Evolutionary conservation across 495 filamentous ascomycete species (phyloP).

Genomic region (Chlorociboria aeruginascens): DNA sequence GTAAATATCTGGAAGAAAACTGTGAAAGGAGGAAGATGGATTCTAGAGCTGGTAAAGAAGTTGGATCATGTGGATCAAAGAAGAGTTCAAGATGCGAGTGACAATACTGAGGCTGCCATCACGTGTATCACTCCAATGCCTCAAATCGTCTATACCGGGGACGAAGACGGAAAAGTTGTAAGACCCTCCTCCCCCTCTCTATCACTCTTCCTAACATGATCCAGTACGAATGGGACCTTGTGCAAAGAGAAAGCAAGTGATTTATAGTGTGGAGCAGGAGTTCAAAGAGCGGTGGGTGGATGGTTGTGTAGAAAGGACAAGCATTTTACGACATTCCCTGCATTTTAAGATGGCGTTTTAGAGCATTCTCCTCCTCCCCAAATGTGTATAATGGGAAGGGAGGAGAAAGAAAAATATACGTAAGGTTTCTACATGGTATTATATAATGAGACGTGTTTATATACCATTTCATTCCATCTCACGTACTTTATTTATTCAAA

Average conservation of each 20-base stretch:
- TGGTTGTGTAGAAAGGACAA: too few species aligned
- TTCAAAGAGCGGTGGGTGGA: too few species aligned
- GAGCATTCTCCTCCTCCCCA: too few species aligned
- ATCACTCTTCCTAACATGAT: neutral
- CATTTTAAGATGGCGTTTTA: too few species aligned
- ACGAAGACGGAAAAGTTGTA: constrained; percentile 75
- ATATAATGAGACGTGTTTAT: too few species aligned
- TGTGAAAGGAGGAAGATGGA: constrained; percentile 32
- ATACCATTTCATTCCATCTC: too few species aligned
- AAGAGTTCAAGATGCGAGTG: constrained; percentile 2
- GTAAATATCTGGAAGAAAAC: constrained; percentile 62
- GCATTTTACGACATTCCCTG: too few species aligned
- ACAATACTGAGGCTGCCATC: constrained; percentile 62
- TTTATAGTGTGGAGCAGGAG: neutral
- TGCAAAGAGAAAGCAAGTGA: constrained; percentile 46
- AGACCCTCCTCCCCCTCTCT: constrained; percentile 16
- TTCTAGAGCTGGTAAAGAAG: constrained; percentile 49
- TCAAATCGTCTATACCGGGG: constrained; percentile 80
- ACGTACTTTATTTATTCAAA: too few species aligned
- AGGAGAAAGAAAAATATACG: too few species aligned
- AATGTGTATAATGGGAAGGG: too few species aligned
- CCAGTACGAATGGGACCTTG: constrained; percentile 82
- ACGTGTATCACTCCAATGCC: constrained; percentile 79
- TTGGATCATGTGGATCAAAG: constrained; percentile 66
- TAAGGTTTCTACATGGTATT: too few species aligned